Base-by-base conservation (phyloP, 2,329 filamentous ascomycete species). In the Pseudogymnoascus verrucosus region DNA sequence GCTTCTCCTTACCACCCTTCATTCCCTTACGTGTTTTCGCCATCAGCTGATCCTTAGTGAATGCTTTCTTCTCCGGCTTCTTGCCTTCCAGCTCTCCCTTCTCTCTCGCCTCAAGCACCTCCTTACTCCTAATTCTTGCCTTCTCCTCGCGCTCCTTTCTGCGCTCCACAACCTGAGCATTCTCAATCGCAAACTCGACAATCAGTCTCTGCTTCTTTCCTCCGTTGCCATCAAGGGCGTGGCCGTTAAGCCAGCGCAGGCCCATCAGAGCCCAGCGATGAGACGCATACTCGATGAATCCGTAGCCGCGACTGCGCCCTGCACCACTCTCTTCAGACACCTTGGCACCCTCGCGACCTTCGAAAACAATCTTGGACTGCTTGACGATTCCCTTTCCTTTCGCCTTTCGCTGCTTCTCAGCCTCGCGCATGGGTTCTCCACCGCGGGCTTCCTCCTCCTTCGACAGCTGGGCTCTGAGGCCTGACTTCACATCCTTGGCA, bases 131-230 rank as follows among this genome's bases (percentile, higher is more conserved):
- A 66, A 80, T 75, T 44, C 80, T 75, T 4, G 80, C 78, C 67
- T 85, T 85, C 61, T 77, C 75, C 72, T 91, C 88, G 60, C 79
- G 79, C 66, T 87, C 85, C 65, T 81, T 84, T 63, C 96, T 84
- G 67, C 95, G 83, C 68, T 88, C 84, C n/a, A 99, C 89, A 1
- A 99, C 95, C 72, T 97, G 93, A 0, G 91, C 93, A 71, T 99
- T 99, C 77, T 99, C 95, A 74, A 99, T 96, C 19, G 95, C 92
- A 74, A 99, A 99, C 75, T 99, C 96, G 39, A 93, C 93, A 72
- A 99, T 91, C 61, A 99, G 78, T 11, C 95, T 84, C 76, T 95
- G 93, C 74, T 91, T 93, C 77, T 89, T 91, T 68, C 95, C 92
- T 62, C 83, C 77, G 23, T 79, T 77, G 67, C 82, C 84, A 70